phyloP scores from a whole-genome alignment of 176 grass and related monocot species.

The Triticum dicoccoides region DNA sequence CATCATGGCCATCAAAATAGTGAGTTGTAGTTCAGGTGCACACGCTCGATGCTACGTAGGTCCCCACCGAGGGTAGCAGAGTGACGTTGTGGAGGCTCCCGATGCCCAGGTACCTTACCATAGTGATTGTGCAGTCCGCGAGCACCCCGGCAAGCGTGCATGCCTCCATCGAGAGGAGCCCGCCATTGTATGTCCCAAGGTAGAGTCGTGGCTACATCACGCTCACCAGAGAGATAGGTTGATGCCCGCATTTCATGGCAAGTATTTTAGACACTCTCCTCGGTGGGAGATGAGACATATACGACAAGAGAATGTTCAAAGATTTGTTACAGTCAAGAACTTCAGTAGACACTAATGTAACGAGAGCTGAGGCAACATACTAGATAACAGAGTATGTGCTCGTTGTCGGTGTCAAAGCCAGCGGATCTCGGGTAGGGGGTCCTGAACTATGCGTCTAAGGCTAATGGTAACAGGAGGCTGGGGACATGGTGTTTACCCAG shows the following conservation, averaged over 20 bases:
- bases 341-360: too few species aligned
- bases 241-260: constrained; percentile 43
- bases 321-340: too few species aligned
- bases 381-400: too few species aligned
- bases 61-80: constrained; percentile 66
- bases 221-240: constrained; percentile 55
- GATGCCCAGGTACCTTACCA: constrained; percentile 58
- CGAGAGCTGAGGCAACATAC: too few species aligned
- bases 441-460: too few species aligned
- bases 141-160: constrained; percentile 73
- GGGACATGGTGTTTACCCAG: too few species aligned
- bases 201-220: too few species aligned
- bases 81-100: constrained; percentile 77
- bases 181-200: constrained; percentile 67
- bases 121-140: constrained; percentile 72
- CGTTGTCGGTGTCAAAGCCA: too few species aligned
- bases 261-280: not conserved
- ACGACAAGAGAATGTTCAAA: too few species aligned
- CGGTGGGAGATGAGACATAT: not conserved
- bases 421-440: too few species aligned
- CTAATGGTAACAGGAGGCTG: too few species aligned
- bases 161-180: constrained; percentile 79
- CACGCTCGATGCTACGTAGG: constrained; percentile 41
- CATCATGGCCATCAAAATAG: constrained; percentile 43
- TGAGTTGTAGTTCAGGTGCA: constrained; percentile 76